These are phyloP conservation scores for Metschnikowia kofuensis DNA, from an alignment of 805 yeast species.

Conservation along the genomic window DNA sequence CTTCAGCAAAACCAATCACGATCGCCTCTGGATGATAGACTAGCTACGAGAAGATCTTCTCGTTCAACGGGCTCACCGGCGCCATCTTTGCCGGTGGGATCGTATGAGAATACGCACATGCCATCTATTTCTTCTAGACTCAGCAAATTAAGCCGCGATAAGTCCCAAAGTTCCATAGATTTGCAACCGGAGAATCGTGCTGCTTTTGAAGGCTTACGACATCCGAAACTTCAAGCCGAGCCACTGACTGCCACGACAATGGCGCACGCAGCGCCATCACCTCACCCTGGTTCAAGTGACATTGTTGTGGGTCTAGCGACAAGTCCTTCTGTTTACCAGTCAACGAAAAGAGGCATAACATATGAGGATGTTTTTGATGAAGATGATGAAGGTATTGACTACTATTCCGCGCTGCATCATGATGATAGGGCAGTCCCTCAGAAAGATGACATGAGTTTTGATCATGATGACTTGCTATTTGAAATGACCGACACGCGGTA, in stretches of 20 bases:
- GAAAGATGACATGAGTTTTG: conserved; percentile 13
- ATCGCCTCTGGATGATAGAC: conserved; percentile 19
- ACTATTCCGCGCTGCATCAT: conserved; percentile 5
- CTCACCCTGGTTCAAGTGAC: background rate
- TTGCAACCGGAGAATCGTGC: background rate
- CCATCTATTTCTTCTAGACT: conserved; percentile 36
- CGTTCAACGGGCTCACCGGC: conserved; percentile 14
- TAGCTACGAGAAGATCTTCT: conserved; percentile 26
- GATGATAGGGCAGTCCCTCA: background rate
- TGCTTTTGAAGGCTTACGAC: conserved; percentile 10
- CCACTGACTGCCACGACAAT: conserved; percentile 26
- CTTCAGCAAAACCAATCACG: conserved; percentile 22
- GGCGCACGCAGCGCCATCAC: conserved; percentile 21
- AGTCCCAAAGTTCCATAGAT: background rate
- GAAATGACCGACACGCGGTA: conserved; percentile 15
- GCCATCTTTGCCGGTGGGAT: conserved; percentile 20
- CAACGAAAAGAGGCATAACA: conserved; percentile 22
- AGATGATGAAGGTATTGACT: conserved; percentile 38
- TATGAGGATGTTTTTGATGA: conserved; percentile 44
- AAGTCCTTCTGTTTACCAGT: conserved; percentile 29
- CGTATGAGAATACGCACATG: conserved; percentile 26
- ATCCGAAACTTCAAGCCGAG: conserved; percentile 14
- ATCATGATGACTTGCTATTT: conserved; percentile 19
- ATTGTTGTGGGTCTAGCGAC: conserved; percentile 34
- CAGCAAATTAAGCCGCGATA: conserved; percentile 16